Percentiles rank a stretch among this genome's conserved stretches.
phyloP scores from a whole-genome alignment of 768 basidiomycete species.

The Antrodiella citrinella region DNA sequence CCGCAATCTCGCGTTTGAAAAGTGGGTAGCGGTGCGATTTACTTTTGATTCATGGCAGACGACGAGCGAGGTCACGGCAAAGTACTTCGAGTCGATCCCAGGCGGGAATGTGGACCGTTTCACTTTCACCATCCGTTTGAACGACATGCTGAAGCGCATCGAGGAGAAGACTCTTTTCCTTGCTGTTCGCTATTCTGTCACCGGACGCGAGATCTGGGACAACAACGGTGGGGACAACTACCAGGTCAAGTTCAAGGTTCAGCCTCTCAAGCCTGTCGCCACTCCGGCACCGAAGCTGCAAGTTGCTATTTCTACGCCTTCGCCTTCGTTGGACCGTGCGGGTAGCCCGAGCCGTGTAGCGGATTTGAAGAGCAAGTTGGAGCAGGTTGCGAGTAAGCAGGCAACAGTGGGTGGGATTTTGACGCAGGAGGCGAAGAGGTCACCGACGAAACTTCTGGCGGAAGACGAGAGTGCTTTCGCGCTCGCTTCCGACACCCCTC shows the following conservation, averaged over 20 bases:
- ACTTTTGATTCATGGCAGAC: slow-evolving; percentile 96
- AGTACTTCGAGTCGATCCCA: slow-evolving; percentile 42
- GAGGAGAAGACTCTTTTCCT: slow-evolving; percentile 80
- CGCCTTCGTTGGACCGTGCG: no score
- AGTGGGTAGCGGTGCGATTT: slow-evolving; percentile 83
- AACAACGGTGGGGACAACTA: slow-evolving; percentile 81
- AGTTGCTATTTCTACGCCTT: slow-evolving; percentile 22
- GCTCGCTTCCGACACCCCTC: slow-evolving; percentile 26
- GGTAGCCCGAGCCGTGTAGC: slow-evolving; percentile 33
- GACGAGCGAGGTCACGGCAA: slow-evolving; percentile 84
- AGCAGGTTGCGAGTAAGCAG: slow-evolving; percentile 43
- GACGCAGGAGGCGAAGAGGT: slow-evolving; percentile 11
- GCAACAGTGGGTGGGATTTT: slow-evolving; percentile 23
- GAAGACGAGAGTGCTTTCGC: slow-evolving; percentile 14
- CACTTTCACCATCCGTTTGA: slow-evolving; percentile 64
- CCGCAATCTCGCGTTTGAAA: slow-evolving; percentile 80
- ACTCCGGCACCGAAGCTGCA: slow-evolving; percentile 11
- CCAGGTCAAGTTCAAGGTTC: slow-evolving; percentile 53
- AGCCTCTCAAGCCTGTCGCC: no score
- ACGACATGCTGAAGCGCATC: slow-evolving; percentile 67
- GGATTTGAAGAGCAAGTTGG: slow-evolving; percentile 58
- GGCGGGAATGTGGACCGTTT: slow-evolving; percentile 58
- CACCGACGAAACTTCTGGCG: slow-evolving; percentile 11
- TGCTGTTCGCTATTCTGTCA: slow-evolving; percentile 65
- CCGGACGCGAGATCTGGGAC: slow-evolving; percentile 84